Conservation (phyloP, 306 rosid genomes). For the Begonia loranthoides region DNA sequence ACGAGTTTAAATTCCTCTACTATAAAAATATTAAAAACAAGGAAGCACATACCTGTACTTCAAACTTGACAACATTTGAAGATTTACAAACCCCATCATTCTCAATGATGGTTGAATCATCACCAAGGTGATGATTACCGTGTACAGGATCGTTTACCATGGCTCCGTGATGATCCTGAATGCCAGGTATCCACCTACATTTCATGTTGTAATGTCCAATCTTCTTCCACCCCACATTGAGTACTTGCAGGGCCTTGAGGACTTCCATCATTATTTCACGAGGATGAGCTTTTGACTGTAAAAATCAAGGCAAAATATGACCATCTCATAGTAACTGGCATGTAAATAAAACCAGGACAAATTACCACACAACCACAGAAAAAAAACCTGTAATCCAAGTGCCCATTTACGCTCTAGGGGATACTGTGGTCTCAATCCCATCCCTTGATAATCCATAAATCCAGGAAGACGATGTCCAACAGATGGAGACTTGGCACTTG, state of each 20-base stretch:
- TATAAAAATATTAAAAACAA: background rate
- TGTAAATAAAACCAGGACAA: no score
- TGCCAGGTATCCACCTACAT: slow-evolving; percentile 58
- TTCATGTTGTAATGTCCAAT: slow-evolving; percentile 96
- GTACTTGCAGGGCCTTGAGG: slow-evolving; percentile 80
- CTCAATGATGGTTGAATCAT: slow-evolving; percentile 43
- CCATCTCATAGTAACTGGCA: no score
- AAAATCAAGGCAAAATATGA: slow-evolving; percentile 11
- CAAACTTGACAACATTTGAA: slow-evolving; percentile 76
- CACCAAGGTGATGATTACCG: slow-evolving; percentile 34
- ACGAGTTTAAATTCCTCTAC: background rate
- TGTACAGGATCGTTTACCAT: slow-evolving; percentile 38
- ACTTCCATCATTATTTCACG: slow-evolving; percentile 95
- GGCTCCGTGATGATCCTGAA: slow-evolving; percentile 36
- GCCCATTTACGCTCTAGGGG: slow-evolving; percentile 95
- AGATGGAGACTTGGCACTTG: slow-evolving; percentile 34
- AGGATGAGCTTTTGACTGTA: slow-evolving; percentile 79
- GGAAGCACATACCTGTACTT: slow-evolving; percentile 54
- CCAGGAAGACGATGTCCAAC: slow-evolving; percentile 53
- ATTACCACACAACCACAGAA: background rate
- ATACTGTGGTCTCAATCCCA: slow-evolving; percentile 43
- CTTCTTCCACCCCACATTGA: slow-evolving; percentile 86
- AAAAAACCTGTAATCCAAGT: slow-evolving; percentile 89
- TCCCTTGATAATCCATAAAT: slow-evolving; percentile 51
- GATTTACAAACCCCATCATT: slow-evolving; percentile 32